Evolutionary conservation across 2,329 filamentous ascomycete species (phyloP).

Genomic region (Geosmithia putterillii): DNA sequence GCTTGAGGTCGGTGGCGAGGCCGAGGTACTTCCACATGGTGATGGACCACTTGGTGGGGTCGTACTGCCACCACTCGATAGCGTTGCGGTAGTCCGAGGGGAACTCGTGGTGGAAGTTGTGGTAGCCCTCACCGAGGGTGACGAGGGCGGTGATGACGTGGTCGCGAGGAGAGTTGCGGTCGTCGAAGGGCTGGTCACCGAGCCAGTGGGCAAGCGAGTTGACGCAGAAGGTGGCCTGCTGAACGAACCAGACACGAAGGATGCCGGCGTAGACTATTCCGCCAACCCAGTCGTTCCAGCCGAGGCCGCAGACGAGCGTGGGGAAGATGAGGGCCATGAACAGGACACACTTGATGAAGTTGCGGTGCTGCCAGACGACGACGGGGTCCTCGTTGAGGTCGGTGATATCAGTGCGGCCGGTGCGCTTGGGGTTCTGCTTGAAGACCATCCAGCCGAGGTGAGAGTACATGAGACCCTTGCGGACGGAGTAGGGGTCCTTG

Average conservation of each 20-base stretch:
- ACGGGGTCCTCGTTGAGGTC: constrained; percentile 79
- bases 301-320: constrained; percentile 60
- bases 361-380: constrained; percentile 77
- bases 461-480: constrained; percentile 76
- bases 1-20: constrained; percentile 76
- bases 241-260: constrained; percentile 77
- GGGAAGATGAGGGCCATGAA: constrained; percentile 69
- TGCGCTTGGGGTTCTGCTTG: constrained; percentile 85
- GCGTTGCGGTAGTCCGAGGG: constrained; percentile 88
- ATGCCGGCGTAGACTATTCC: constrained; percentile 80
- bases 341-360: constrained; percentile 72
- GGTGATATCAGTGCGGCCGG: constrained; percentile 78
- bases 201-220: constrained; percentile 88
- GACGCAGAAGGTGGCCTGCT: constrained; percentile 88
- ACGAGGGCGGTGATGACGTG: constrained; percentile 77
- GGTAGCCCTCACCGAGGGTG: constrained; percentile 80
- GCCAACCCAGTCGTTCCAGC: constrained; percentile 71
- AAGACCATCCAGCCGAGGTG: constrained; percentile 80
- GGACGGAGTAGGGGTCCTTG: constrained; percentile 83
- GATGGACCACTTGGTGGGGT: constrained; percentile 86
- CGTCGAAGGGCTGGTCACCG: constrained; percentile 84
- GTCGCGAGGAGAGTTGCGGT: constrained; percentile 82
- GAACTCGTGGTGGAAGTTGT: constrained; percentile 95
- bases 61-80: constrained; percentile 83
- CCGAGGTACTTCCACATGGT: constrained; percentile 75